phyloP scores from a whole-genome alignment of 305 asterid genomes.

The Fraxinus paxiana region DNA sequence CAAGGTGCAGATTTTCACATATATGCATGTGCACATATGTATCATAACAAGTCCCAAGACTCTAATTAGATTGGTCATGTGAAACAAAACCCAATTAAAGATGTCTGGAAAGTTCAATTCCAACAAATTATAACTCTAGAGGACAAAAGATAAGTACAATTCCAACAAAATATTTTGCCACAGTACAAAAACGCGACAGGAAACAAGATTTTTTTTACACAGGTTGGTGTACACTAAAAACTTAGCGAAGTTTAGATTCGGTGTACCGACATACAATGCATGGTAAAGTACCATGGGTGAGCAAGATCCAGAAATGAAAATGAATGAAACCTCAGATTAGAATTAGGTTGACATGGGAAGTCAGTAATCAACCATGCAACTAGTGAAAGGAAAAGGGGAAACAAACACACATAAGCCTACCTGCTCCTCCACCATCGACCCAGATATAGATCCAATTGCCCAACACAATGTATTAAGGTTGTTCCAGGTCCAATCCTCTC shows the following conservation, averaged over 20 bases:
- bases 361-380: neutral
- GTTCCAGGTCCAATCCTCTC: conserved; percentile 99
- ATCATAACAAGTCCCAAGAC: neutral
- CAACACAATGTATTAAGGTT: conserved; percentile 95
- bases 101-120: neutral
- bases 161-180: neutral
- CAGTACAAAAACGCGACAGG: neutral
- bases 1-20: neutral
- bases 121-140: neutral
- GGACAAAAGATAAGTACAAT: neutral
- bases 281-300: neutral
- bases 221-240: neutral
- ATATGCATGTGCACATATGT: neutral
- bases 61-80: neutral
- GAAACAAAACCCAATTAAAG: neutral
- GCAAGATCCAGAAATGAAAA: neutral
- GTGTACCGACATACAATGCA: neutral
- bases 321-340: neutral
- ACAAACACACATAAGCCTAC: conserved; percentile 26
- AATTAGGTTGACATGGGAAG: neutral
- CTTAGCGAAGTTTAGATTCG: neutral
- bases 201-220: neutral
- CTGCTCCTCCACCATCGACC: conserved; percentile 98
- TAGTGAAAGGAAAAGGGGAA: neutral
- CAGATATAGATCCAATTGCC: conserved; percentile 99